Base-by-base conservation (phyloP, 805 yeast species). In the Schwanniomyces sp. region DNA sequence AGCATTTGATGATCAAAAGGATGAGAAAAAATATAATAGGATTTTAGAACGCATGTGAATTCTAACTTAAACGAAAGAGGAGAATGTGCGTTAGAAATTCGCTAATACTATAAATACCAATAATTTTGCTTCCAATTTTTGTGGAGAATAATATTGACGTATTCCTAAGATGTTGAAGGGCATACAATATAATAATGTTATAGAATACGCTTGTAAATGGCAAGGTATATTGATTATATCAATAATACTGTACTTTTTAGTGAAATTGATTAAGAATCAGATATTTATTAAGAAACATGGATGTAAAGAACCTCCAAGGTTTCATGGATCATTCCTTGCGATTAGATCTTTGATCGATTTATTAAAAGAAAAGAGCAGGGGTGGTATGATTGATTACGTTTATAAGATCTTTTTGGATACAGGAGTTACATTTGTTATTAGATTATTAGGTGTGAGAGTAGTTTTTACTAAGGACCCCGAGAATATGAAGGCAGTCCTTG, bases 401-500 rank as follows among this genome's bases (percentile, higher is more conserved):
- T 34, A 32, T 7, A 41, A 47, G 14, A 12, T 29, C 10, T 52
- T 55, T 41, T 18, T 8, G 7, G 26, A 53, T 6, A 50, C 28
- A 18, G 56, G 54, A 21, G 45, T 52, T 39, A 55, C 61, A 7
- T 45, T 50, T 28, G 29, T 12, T 14, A 44, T 58, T 34, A 50
- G 49, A 41, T 36, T 64, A 10, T 52, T 58, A 7, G 67, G 66
- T 11, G 49, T 50, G 26, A 45, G 46, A 7, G 40, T 67, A 16
- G 27, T 64, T 30, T 44, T 51, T 42, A 69, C 76, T 17, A 52
- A 52, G 37, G 76, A 72, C 42, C 66, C 71, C 3, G 72, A 66
- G 45, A 69, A 67, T 42, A 60, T 67, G 39, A 69, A 69, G 50
- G 72, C 72, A 1, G 41, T 69, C 14, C 60, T 69, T 34, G 67